These are phyloP conservation scores for Plectosphaerella sp. DNA, from an alignment of 2,329 filamentous ascomycete species.

Conservation along the genomic window DNA sequence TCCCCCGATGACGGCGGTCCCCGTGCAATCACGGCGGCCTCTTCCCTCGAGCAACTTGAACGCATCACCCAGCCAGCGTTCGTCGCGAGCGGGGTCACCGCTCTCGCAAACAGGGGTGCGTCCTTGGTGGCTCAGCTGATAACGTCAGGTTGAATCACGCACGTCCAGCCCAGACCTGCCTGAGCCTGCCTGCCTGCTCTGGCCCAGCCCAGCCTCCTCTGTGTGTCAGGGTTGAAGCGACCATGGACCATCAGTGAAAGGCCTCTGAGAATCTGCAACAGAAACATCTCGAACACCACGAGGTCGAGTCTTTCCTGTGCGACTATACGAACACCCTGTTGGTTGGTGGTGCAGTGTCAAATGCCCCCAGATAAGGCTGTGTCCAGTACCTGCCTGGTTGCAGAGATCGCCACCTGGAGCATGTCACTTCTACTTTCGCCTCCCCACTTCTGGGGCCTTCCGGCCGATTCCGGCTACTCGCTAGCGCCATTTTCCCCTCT, in stretches of 20 bases:
- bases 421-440: constrained; percentile 24
- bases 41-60: too few species aligned
- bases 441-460: constrained; percentile 15
- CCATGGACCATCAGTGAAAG: neutral
- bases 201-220: neutral
- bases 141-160: neutral
- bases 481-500: neutral
- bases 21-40: too few species aligned
- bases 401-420: too few species aligned
- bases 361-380: neutral
- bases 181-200: constrained; percentile 5
- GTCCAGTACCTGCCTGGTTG: constrained; percentile 7
- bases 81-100: neutral
- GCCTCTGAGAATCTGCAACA: neutral
- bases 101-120: neutral
- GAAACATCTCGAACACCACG: too few species aligned
- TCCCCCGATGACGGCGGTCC: too few species aligned
- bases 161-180: constrained; percentile 13
- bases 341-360: too few species aligned
- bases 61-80: too few species aligned
- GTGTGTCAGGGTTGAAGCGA: neutral
- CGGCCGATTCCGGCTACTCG: neutral
- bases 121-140: neutral
- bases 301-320: neutral
- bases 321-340: neutral